A percentile compares a stretch with the other conserved stretches of the same genome.
phyloP scores from a whole-genome alignment of 306 rosid genomes.

The Prunus mira region DNA sequence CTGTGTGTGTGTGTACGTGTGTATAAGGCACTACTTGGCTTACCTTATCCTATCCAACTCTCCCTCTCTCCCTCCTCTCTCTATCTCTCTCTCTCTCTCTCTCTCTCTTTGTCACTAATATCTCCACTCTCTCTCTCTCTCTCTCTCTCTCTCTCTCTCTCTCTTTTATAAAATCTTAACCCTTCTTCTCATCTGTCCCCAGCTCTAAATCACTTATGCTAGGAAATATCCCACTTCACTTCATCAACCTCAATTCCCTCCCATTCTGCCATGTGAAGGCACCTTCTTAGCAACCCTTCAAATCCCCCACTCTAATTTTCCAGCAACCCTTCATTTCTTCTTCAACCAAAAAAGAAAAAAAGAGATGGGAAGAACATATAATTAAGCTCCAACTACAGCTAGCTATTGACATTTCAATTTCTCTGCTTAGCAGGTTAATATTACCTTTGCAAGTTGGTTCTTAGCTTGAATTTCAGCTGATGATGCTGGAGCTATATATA shows the following conservation, averaged over 20 bases:
- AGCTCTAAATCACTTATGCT: slow-evolving; percentile 3
- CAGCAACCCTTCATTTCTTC: not conserved
- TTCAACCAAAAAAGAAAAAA: too few relatives aligned
- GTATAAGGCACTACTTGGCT: slow-evolving; percentile 35
- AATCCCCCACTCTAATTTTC: not conserved
- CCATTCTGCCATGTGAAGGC: not conserved
- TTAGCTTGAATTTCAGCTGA: too few relatives aligned
- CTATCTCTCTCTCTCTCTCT: not conserved
- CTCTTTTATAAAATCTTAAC: not conserved
- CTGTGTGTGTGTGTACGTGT: slow-evolving; percentile 10
- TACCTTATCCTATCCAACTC: slow-evolving; percentile 80
- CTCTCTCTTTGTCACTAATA: slow-evolving; percentile 15
- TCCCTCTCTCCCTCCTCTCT: not conserved
- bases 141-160: slow-evolving; percentile 4
- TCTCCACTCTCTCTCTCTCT: slow-evolving; percentile 17
- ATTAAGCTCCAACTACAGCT: too few relatives aligned
- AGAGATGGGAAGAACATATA: too few relatives aligned
- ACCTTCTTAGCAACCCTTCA: not conserved
- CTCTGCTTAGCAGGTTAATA: not conserved
- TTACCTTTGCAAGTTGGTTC: too few relatives aligned
- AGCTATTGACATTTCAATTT: not conserved
- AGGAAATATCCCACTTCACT: slow-evolving; percentile 6
- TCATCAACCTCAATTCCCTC: not conserved
- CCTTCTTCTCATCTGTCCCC: slow-evolving; percentile 10
- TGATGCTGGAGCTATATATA: not conserved